These are phyloP conservation scores for Cercospora berteroae DNA, from an alignment of 2,329 filamentous ascomycete species.

Conservation along the genomic window DNA sequence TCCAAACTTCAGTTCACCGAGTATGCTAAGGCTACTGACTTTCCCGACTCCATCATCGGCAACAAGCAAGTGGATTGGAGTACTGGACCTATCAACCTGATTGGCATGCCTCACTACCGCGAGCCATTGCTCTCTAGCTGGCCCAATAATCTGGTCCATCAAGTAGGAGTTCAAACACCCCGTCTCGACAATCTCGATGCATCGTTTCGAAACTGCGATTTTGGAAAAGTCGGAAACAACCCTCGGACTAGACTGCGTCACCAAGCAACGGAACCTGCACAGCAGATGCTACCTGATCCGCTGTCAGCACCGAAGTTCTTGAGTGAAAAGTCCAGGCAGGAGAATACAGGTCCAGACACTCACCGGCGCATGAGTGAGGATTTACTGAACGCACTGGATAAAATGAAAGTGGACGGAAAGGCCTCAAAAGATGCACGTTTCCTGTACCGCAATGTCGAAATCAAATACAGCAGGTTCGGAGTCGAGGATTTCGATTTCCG, in stretches of 20 bases:
- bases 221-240: constrained; percentile 51
- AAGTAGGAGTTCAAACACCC: constrained; percentile 77
- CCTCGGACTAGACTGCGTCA: constrained; percentile 72
- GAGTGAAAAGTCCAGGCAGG: constrained; percentile 78
- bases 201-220: constrained; percentile 67
- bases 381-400: constrained; percentile 63
- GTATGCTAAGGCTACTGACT: constrained; percentile 72
- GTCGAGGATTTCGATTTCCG: constrained; percentile 99
- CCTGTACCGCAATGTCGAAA: constrained; percentile 91
- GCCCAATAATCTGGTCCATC: constrained; percentile 79
- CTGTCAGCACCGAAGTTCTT: constrained; percentile 84
- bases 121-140: constrained; percentile 84
- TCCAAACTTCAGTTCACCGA: constrained; percentile 85
- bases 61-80: constrained; percentile 45
- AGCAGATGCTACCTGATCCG: constrained; percentile 56
- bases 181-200: constrained; percentile 71
- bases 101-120: constrained; percentile 92
- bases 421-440: constrained; percentile 78
- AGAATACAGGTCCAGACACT: constrained; percentile 46
- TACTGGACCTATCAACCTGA: constrained; percentile 73
- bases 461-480: constrained; percentile 98
- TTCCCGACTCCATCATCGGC: constrained; percentile 64
- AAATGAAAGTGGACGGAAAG: constrained; percentile 66
- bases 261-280: constrained; percentile 60
- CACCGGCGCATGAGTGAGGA: constrained; percentile 53